Percentiles rank a stretch among this genome's conserved stretches.
Conservation (phyloP, 352 stramenopile species). For the Globisporangium alternatum region DNA sequence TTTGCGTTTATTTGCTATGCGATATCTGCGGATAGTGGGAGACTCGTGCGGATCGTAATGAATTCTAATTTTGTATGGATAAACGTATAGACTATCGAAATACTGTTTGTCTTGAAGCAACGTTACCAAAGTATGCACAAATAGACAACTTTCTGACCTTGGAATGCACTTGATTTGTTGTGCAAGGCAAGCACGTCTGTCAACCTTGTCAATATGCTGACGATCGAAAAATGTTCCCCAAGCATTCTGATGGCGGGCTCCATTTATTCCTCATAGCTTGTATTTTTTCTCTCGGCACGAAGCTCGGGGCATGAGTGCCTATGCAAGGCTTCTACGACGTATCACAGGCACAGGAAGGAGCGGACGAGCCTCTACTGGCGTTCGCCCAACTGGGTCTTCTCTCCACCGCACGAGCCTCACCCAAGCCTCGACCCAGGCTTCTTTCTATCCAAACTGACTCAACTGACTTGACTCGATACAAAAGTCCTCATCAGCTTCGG, state of each 20-base stretch:
- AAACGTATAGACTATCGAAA: too few relatives aligned
- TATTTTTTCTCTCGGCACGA: not conserved
- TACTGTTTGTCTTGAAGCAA: too few relatives aligned
- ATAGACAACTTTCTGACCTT: too few relatives aligned
- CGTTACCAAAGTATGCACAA: too few relatives aligned
- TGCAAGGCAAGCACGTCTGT: too few relatives aligned
- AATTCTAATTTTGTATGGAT: too few relatives aligned
- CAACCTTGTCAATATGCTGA: too few relatives aligned
- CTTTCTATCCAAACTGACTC: not conserved
- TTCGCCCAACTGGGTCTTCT: not conserved
- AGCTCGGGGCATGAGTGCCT: not conserved
- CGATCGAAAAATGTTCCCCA: not conserved
- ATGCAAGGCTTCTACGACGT: not conserved
- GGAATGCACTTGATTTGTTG: too few relatives aligned
- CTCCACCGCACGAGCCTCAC: not conserved
- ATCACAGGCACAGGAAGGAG: not conserved
- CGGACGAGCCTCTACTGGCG: slow-evolving; percentile 2
- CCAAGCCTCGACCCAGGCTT: not conserved
- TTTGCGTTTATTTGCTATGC: not conserved
- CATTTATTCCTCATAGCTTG: not conserved
- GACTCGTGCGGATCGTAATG: too few relatives aligned
- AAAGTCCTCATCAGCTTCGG: slow-evolving; percentile 8
- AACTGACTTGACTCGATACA: not conserved
- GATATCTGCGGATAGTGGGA: not conserved
- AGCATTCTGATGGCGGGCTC: not conserved